Evolutionary conservation across 441 rosid species (phyloP), one percentile per base, ranked within the genome.

Genomic region (Brassica hybrid): DNA sequence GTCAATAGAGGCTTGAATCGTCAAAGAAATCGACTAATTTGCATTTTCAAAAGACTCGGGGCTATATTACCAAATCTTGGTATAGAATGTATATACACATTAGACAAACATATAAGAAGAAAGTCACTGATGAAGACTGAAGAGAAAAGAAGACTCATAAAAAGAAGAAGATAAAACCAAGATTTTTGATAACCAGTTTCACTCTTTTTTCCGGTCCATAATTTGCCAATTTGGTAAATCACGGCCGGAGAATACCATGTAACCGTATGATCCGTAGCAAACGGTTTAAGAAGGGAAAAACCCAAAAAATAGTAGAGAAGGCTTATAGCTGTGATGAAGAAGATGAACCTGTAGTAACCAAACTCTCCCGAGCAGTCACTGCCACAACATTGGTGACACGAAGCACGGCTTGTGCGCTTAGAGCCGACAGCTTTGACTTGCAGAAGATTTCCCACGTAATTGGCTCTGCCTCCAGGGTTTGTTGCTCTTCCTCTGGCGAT

Each of bases 341-440:
- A 82, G 78, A 89, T 71, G 90, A 84, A 80, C 90, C 86, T 45
- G 85, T 4, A 50, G 69, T 72, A 70, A 87, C 85, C 65, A 86
- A 79, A 65, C 85, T 86, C 70, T 90, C 93, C n/a, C 86, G 83
- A 77, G 88, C 80, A 72, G 90, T 68, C 43, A 81, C 79, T 64
- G 82, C 19, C 76, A 48, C 75, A 69, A 75, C 76, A 82, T 83
- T 87, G 61, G 97, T 94, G 74, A 86, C 95, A 7, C 97, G 97
- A 76, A 90, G 88, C 41, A 91, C 90, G 1, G 97, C 97, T 79
- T 89, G 98, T 72, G 97, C 96, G 71, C 86, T 88, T 41, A 91
- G 73, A 60, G 94, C 90, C 27, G 96, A 85, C 69, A 94, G 91
- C 54, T 91, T 91, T 69, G 98, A 94, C 30, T 79, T 87, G 74